phyloP scores from a whole-genome alignment of 164 flowering plant genomes.

The Macadamia integrifolia region DNA sequence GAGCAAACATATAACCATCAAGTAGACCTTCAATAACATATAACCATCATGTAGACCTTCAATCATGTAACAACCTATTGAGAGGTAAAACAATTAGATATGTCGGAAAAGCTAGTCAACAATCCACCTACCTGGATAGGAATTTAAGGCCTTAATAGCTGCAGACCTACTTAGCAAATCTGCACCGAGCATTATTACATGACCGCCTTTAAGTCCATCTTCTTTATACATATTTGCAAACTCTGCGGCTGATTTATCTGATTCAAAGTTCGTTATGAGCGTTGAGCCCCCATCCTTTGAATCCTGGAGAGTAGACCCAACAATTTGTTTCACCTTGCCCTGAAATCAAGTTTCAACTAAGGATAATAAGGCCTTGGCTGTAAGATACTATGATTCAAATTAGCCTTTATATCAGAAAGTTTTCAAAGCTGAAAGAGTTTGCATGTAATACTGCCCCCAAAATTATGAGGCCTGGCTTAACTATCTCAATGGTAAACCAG shows the following conservation, averaged over 20 bases:
- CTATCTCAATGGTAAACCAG: too few relatives aligned
- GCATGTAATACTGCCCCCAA: too few relatives aligned
- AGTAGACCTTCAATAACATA: too few relatives aligned
- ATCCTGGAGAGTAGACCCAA: slow-evolving; percentile 91
- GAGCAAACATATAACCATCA: not conserved
- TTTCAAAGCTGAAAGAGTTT: too few relatives aligned
- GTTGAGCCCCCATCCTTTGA: slow-evolving; percentile 43
- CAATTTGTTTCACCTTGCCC: slow-evolving; percentile 99
- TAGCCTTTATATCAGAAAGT: too few relatives aligned
- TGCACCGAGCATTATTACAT: slow-evolving; percentile 97
- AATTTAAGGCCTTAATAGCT: slow-evolving; percentile 75
- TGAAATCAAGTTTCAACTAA: slow-evolving; percentile 23
- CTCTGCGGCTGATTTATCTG: slow-evolving; percentile 84
- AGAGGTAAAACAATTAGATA: not conserved
- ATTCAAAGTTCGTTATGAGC: slow-evolving; percentile 82
- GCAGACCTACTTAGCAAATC: slow-evolving; percentile 82
- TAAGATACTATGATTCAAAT: too few relatives aligned
- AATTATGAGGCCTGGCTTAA: too few relatives aligned
- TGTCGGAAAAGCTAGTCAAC: not conserved
- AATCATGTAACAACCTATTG: not conserved
- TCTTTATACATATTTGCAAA: slow-evolving; percentile 71
- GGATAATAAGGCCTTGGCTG: not conserved
- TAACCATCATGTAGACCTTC: too few relatives aligned
- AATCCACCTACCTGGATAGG: slow-evolving; percentile 69
- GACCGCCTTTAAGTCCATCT: slow-evolving; percentile 90